Evolutionary conservation across 441 rosid genomes (phyloP).

Genomic region (Biscutella laevigata): DNA sequence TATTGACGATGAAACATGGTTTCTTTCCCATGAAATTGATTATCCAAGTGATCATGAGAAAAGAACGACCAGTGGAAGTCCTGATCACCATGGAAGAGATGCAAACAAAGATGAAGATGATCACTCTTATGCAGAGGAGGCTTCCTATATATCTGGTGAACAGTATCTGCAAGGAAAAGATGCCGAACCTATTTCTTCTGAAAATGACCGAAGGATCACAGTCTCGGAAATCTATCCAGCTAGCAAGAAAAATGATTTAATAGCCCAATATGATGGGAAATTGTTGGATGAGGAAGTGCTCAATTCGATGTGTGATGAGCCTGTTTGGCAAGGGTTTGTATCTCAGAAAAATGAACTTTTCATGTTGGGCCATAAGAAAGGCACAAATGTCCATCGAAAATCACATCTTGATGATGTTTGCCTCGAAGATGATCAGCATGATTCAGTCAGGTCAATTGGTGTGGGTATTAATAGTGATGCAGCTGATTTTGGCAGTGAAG

Average conservation of each 20-base stretch:
- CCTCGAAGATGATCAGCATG: constrained; percentile 77
- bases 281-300: constrained; percentile 81
- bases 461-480: constrained; percentile 86
- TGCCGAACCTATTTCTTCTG: no score
- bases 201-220: constrained; percentile 46
- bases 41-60: constrained; percentile 97
- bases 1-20: constrained; percentile 94
- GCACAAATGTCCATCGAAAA: constrained; percentile 41
- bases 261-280: constrained; percentile 69
- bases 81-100: constrained; percentile 61
- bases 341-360: constrained; percentile 65
- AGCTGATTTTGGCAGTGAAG: constrained; percentile 82
- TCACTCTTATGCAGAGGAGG: constrained; percentile 89
- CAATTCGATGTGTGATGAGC: constrained; percentile 63
- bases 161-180: no score
- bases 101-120: constrained; percentile 69
- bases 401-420: constrained; percentile 56
- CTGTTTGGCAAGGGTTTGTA: constrained; percentile 96
- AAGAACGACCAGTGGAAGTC: constrained; percentile 72
- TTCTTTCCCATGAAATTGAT: constrained; percentile 96
- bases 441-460: constrained; percentile 91
- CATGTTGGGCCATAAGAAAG: constrained; percentile 54
- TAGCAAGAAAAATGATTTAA: constrained; percentile 50
- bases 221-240: constrained; percentile 57
- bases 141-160: no score